Base-by-base conservation (phyloP, 1,139 yeast genomes). In the Diutina scorzettiae region DNA sequence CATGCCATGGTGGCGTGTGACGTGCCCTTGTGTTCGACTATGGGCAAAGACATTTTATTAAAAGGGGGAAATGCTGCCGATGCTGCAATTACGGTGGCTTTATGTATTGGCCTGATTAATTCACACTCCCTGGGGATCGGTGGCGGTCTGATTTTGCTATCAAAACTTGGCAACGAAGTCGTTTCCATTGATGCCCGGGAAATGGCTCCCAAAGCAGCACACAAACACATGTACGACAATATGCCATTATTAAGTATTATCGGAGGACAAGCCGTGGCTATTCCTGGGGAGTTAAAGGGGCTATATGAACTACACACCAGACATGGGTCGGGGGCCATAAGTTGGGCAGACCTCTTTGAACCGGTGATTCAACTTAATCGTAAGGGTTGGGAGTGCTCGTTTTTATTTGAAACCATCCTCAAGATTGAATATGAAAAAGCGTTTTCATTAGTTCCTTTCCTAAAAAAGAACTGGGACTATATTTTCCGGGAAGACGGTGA, bases 271-370 rank as follows among this genome's bases (percentile, higher is more conserved):
- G 86, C 96, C 0, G 77, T 79, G 16, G 97, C 78, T 1, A 73
- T 82, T 9, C 98, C 97, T 0, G 97, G 97, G 7, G 97, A 91
- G 55, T 54, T 91, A 41, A 79, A 78, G 45, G 97, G 97, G 0
- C 63, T 87, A 20, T 76, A 81, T 52, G 73, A 69, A 41, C 64
- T 93, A 28, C 76, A 62, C 56, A 52, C 58, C 20, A 49, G 56
- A 11, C 91, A 80, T 52, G 86, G 93, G 0, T 78, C 86, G 12
- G 93, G 94, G 0, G 67, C 66, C 7, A 57, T 85, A 12, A 52
- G 69, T 1, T 91, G 97, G 96, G 54, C 56, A n/a, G 76, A 84
- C 21, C 63, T 89, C 44, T 58, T 91, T 18, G 66, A 71, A 48
- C 97, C 97, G 0, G 93, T 87, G 1, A 74, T 80, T 4, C 68